Evolutionary conservation across 2,329 filamentous ascomycete genomes (phyloP).

Genomic region (Ophiostoma quercus): DNA sequence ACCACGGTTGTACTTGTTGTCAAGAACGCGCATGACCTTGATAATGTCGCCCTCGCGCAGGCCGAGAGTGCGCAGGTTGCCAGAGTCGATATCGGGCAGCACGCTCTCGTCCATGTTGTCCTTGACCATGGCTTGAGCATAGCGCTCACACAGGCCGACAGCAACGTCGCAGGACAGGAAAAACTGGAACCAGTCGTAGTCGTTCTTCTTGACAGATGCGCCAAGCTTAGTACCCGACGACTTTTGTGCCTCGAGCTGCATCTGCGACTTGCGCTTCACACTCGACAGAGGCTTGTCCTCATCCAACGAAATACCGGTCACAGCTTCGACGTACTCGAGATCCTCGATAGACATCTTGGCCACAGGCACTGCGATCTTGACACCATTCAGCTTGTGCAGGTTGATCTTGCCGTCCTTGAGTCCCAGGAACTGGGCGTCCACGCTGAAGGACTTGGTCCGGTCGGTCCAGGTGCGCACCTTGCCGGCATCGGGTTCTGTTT

Average conservation of each 20-base stretch:
- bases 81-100: slow-evolving; percentile 79
- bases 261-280: slow-evolving; percentile 50
- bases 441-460: slow-evolving; percentile 89
- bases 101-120: slow-evolving; percentile 97
- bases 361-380: slow-evolving; percentile 95
- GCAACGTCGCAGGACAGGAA: slow-evolving; percentile 90
- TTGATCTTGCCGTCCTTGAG: slow-evolving; percentile 91
- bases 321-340: slow-evolving; percentile 85
- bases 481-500: slow-evolving; percentile 68
- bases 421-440: slow-evolving; percentile 93
- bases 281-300: slow-evolving; percentile 92
- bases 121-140: slow-evolving; percentile 78
- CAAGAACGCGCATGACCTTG: slow-evolving; percentile 84
- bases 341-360: slow-evolving; percentile 94
- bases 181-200: slow-evolving; percentile 99
- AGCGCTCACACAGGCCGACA: slow-evolving; percentile 88
- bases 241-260: slow-evolving; percentile 31
- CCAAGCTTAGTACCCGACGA: slow-evolving; percentile 43
- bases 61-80: slow-evolving; percentile 79
- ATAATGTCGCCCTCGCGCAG: slow-evolving; percentile 94
- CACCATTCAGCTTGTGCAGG: slow-evolving; percentile 93
- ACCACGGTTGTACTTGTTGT: slow-evolving; percentile 69
- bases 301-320: slow-evolving; percentile 83
- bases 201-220: slow-evolving; percentile 62
- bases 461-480: slow-evolving; percentile 94